Evolutionary conservation across 1,284 basidiomycete genomes (phyloP), one percentile per base, ranked within the genome.

Genomic region (Ustilago hordei): DNA sequence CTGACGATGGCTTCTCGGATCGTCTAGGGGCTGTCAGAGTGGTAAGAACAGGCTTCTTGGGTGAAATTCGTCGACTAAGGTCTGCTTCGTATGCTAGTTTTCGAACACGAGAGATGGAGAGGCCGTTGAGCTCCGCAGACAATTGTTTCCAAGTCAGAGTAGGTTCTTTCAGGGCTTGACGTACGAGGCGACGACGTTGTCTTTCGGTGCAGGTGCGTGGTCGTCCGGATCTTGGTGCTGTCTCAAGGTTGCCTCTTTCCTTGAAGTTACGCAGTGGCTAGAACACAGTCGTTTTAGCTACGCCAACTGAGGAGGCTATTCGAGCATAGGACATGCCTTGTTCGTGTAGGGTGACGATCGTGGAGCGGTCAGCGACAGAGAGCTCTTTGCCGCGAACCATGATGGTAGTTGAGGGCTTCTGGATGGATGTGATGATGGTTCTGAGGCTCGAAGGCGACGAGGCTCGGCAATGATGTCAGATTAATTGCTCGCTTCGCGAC

Each of bases 341-440:
- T 28, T 50, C 2, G 48, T 32, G 48, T 32, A 50, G 23, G 7
- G 48, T 9, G 12, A 32, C 17, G 23, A 50, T 50, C 1, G 8
- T 9, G 23, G 48, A 9, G 7, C 11, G 48, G 9, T 50, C 11
- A 12, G 8, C 23, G 23, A 34, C 31, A 7, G 50, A 13, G 34
- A 52, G 32, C 50, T 52, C 50, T 6, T 52, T 52, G 17, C 50
- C 50, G 13, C 50, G 50, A 5, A 52, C 50, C 50, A 52, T 52
- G 31, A 52, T 45, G 17, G 43, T 41, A 17, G 13, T 15, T 12
- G 13, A 41, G 19, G 3, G 43, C 43, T n/a, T 45, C 13, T 15
- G 8, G 11, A 45, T 5, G 3, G n/a, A 19, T 45, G n/a, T n/a
- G n/a, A 45, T 45, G 43, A 15, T 45, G 6, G 43, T 45, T 8